phyloP scores from a whole-genome alignment of 2,329 filamentous ascomycete species.

The Leptographium procerum region DNA sequence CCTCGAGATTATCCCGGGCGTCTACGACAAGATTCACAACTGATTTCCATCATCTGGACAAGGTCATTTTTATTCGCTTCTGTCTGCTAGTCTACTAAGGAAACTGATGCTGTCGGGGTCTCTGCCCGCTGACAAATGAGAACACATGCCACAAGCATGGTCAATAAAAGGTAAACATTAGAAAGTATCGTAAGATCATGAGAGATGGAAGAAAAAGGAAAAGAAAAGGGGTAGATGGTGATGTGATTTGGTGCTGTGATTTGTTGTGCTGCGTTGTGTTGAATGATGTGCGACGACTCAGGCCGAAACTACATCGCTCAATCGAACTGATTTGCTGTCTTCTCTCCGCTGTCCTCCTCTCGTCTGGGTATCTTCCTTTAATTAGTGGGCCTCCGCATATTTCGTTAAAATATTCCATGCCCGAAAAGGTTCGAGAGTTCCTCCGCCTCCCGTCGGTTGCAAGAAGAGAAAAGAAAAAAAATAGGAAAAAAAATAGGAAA shows the following conservation, averaged over 20 bases:
- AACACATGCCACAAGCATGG: neutral
- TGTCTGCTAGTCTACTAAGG: neutral
- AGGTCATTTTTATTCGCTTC: neutral
- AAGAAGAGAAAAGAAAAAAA: neutral
- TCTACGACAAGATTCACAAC: neutral
- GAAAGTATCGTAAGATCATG: conserved; percentile 1
- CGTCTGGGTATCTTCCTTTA: neutral
- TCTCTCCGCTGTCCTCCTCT: neutral
- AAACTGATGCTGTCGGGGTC: neutral
- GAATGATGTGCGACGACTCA: neutral
- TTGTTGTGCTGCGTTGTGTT: too few relatives aligned
- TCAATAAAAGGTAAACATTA: neutral
- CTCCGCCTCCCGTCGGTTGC: neutral
- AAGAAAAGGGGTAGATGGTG: neutral
- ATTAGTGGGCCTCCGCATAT: neutral
- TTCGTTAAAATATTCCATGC: neutral
- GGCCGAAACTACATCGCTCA: neutral
- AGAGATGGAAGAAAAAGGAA: neutral
- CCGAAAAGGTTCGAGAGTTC: neutral
- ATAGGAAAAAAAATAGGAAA: neutral
- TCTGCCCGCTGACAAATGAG: neutral
- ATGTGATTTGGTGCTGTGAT: neutral
- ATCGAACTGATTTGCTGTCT: neutral
- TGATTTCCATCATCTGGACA: neutral
- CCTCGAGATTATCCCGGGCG: too few relatives aligned